These are phyloP conservation scores for Avena sativa DNA, from an alignment of 176 grass and related monocot genomes.

Conservation along the genomic window DNA sequence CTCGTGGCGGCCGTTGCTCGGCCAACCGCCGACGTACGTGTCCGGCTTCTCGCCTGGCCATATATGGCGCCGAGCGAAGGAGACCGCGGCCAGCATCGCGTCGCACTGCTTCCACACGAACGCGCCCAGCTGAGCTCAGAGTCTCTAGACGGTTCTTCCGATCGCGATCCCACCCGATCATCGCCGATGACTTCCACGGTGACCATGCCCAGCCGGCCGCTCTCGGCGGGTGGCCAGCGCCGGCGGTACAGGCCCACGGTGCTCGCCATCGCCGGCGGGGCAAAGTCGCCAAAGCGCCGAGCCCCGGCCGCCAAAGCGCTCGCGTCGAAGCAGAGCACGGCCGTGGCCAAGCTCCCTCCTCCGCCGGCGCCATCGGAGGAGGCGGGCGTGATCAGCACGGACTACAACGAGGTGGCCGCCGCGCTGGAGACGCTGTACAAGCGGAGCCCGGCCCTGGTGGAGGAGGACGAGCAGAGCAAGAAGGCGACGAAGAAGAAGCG, in stretches of 20 bases:
- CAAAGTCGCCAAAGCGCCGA: not conserved
- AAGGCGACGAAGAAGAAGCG: constrained; percentile 22
- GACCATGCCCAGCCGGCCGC: constrained; percentile 54
- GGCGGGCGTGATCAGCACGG: constrained; percentile 28
- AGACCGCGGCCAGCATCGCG: not conserved
- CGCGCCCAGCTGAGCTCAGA: not conserved
- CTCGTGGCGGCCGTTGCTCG: constrained; percentile 38
- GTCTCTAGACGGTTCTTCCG: not conserved
- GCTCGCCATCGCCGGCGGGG: constrained; percentile 41
- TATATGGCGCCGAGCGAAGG: constrained; percentile 21
- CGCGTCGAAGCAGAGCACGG: constrained; percentile 49
- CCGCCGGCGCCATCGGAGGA: not conserved
- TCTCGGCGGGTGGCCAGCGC: constrained; percentile 39
- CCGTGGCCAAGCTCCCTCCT: constrained; percentile 35
- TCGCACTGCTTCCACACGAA: not conserved
- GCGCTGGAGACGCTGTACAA: constrained; percentile 89
- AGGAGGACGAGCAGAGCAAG: not conserved
- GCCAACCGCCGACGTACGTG: constrained; percentile 41
- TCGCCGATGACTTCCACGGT: constrained; percentile 49
- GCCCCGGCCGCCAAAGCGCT: constrained; percentile 51
- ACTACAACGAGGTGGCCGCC: constrained; percentile 87
- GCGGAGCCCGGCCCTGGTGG: constrained; percentile 74
- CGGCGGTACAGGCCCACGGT: constrained; percentile 42
- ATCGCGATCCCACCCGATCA: not conserved
- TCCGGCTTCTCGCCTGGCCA: constrained; percentile 9